Evolutionary conservation across 306 rosid genomes (phyloP), one percentile per base, ranked within the genome.

Genomic region (Luffa aegyptiaca): DNA sequence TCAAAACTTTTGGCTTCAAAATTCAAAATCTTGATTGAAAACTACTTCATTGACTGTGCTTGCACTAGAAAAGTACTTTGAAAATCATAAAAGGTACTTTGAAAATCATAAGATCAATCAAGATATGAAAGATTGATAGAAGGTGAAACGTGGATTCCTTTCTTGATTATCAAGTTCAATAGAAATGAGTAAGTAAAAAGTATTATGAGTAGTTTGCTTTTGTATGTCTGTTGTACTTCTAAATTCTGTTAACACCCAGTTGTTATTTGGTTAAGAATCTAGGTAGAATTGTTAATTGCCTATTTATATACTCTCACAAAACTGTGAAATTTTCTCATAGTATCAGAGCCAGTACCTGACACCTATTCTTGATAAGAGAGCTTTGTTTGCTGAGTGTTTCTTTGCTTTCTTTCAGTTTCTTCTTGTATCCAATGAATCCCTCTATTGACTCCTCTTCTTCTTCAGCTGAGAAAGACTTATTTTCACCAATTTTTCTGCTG

Each of bases 11-110:
- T 42, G 16, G 17, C 49, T 69, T 11, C 75, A 69, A 69, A 69
- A 69, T 41, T 42, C 75, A 69, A 69, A 69, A 42, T 69, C 75
- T 42, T 41, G 53, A 42, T 69, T 42, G 75, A 69, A 69, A n/a
- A 18, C 75, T 20, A 42, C 13, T 17, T 41, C 76, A 71, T 45
- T 26, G 46, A 4, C 57, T 41, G 31, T 18, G 31, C 26, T 66
- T 68, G 26, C 33, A 68, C 75, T 68, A 5, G 39, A 26, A 56
- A 56, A 56, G 62, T 57, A 57, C 20, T 53, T 53, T 53, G 58
- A 53, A 53, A 53, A 53, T 53, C 58, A 37, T 45, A 10, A 8
- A 62, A 31, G 33, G 69, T 62, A 36, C 42, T 62, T 62, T 62
- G 69, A 62, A 62, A 62, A 62, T 59, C 65, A 66, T 17, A 37